These are phyloP conservation scores for Carex scoparia DNA, from an alignment of 176 grass and related monocot species.

Conservation along the genomic window DNA sequence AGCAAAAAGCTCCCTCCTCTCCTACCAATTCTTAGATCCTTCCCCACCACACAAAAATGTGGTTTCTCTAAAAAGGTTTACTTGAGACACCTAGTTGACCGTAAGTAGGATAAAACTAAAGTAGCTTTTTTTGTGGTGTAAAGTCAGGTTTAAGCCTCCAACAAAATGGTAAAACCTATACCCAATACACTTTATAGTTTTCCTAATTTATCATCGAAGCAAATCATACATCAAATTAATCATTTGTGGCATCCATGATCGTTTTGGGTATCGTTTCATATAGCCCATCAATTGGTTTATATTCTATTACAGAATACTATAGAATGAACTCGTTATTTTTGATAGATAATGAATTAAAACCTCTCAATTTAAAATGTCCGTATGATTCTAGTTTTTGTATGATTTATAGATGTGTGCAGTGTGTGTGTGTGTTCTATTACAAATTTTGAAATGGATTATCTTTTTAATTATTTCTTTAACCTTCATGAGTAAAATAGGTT, in stretches of 20 bases:
- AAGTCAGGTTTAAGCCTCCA: neutral
- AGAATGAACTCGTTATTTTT: no score
- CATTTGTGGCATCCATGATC: neutral
- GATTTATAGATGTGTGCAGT: no score
- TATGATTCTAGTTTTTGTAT: no score
- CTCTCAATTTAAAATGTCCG: no score
- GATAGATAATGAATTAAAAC: no score
- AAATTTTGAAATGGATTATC: neutral
- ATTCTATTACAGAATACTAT: neutral
- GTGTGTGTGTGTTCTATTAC: no score
- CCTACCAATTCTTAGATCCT: slow-evolving; percentile 3
- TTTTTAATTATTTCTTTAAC: neutral
- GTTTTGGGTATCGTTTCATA: neutral
- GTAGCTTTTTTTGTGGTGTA: slow-evolving; percentile 24
- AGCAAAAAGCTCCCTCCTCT: neutral
- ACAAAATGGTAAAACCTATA: neutral
- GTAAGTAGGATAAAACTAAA: neutral
- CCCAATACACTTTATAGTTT: neutral
- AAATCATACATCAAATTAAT: neutral
- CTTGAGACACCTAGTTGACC: slow-evolving; percentile 19
- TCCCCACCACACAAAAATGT: slow-evolving; percentile 23
- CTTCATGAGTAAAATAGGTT: neutral
- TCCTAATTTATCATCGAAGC: neutral
- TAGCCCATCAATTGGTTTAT: neutral
- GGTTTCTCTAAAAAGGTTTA: slow-evolving; percentile 4